Evolutionary conservation across 2,329 filamentous ascomycete genomes (phyloP).

Genomic region (Botrytis sinoallii): DNA sequence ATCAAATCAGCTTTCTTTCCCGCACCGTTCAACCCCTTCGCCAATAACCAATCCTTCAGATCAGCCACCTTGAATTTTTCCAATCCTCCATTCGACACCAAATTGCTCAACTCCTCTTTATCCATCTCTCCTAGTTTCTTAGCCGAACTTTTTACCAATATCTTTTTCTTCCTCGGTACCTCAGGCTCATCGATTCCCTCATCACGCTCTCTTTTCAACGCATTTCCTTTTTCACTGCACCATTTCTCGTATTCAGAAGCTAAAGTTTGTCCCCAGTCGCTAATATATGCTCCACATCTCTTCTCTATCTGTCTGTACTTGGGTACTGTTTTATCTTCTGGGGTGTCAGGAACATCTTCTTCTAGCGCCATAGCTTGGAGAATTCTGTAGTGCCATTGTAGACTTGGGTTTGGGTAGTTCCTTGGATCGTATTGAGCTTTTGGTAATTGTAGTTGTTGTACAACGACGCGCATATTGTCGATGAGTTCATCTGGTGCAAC

Average conservation of each 20-base stretch:
- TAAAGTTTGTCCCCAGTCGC: slow-evolving; percentile 71
- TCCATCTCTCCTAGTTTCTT: slow-evolving; percentile 14
- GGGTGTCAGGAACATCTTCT: slow-evolving; percentile 75
- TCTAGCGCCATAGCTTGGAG: slow-evolving; percentile 87
- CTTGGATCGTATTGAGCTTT: slow-evolving; percentile 78
- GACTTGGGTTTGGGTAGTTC: slow-evolving; percentile 85
- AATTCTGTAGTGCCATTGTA: slow-evolving; percentile 98
- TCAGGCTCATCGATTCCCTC: background rate
- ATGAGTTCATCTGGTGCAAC: slow-evolving; percentile 67
- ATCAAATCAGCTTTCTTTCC: slow-evolving; percentile 17
- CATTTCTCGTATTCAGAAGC: slow-evolving; percentile 44
- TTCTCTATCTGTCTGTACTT: slow-evolving; percentile 81
- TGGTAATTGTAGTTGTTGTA: slow-evolving; percentile 76
- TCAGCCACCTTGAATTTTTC: slow-evolving; percentile 16
- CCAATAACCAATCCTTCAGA: slow-evolving; percentile 15
- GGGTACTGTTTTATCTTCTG: slow-evolving; percentile 75
- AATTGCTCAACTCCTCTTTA: slow-evolving; percentile 8
- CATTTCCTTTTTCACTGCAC: background rate
- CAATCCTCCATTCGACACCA: slow-evolving; percentile 10
- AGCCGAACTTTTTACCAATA: background rate
- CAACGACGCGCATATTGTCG: slow-evolving; percentile 75
- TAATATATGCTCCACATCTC: slow-evolving; percentile 73
- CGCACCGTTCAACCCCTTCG: background rate
- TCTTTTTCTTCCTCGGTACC: slow-evolving; percentile 3
- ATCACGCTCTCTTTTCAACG: slow-evolving; percentile 1